Evolutionary conservation across 1,284 basidiomycete genomes (phyloP).

Genomic region (Ustilago esculenta): DNA sequence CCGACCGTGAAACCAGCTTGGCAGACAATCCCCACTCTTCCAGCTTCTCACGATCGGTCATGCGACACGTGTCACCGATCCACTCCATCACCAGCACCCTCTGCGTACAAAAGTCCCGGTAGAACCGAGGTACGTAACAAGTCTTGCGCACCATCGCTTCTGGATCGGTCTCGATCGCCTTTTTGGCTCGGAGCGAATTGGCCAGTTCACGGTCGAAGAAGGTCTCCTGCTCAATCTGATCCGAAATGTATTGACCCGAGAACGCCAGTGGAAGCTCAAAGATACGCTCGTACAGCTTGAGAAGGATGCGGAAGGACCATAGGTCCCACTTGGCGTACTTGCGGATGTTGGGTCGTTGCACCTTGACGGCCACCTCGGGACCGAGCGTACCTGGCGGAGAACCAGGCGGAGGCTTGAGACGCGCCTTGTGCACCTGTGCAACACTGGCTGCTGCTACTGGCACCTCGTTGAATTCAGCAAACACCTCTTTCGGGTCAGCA

Average conservation of each 20-base stretch:
- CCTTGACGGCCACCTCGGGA: slow-evolving; percentile 58
- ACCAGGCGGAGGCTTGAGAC: slow-evolving; percentile 25
- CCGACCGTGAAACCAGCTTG: slow-evolving; percentile 47
- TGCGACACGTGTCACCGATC: slow-evolving; percentile 49
- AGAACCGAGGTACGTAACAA: slow-evolving; percentile 55
- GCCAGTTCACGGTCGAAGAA: slow-evolving; percentile 50
- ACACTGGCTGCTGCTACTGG: slow-evolving; percentile 60
- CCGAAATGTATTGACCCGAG: slow-evolving; percentile 56
- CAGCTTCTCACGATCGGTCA: slow-evolving; percentile 54
- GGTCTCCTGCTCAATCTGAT: slow-evolving; percentile 60
- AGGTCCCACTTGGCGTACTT: slow-evolving; percentile 60
- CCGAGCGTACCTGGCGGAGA: slow-evolving; percentile 24
- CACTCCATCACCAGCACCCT: slow-evolving; percentile 59
- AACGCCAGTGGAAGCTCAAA: slow-evolving; percentile 59
- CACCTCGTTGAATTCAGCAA: slow-evolving; percentile 44
- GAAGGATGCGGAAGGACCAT: slow-evolving; percentile 52
- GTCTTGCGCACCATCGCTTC: slow-evolving; percentile 47
- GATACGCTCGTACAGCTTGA: slow-evolving; percentile 55
- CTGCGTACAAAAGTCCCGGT: slow-evolving; percentile 46
- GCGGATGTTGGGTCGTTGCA: slow-evolving; percentile 58
- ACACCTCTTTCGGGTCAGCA: slow-evolving; percentile 45
- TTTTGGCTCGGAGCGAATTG: slow-evolving; percentile 48
- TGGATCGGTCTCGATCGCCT: slow-evolving; percentile 48
- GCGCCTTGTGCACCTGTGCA: slow-evolving; percentile 58
- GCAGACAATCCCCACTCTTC: slow-evolving; percentile 53